These are phyloP conservation scores for Trypethelium eluteriae DNA, from an alignment of 495 filamentous ascomycete species.

Conservation along the genomic window DNA sequence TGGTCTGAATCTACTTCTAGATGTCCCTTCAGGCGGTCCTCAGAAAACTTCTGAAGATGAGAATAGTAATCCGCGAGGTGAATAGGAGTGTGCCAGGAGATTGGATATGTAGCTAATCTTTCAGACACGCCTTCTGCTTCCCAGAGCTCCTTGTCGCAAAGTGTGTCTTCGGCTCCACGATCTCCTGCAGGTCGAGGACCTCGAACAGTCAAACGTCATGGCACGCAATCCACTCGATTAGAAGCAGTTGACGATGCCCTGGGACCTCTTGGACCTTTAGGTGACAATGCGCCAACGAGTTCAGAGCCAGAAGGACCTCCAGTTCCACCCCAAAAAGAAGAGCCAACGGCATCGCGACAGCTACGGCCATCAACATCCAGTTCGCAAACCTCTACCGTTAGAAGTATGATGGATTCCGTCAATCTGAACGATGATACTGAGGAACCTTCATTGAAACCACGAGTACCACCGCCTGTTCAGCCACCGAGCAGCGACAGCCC, in stretches of 20 bases:
- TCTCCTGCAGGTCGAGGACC: background rate
- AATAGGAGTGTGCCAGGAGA: background rate
- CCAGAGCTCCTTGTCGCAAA: background rate
- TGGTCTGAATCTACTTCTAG: background rate
- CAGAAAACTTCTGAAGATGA: slow-evolving; percentile 9
- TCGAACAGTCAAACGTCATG: background rate
- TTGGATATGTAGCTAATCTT: background rate
- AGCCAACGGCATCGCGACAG: slow-evolving; percentile 42
- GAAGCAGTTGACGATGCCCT: slow-evolving; percentile 85
- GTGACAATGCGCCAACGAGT: slow-evolving; percentile 45
- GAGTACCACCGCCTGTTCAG: slow-evolving; percentile 69
- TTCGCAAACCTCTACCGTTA: slow-evolving; percentile 43
- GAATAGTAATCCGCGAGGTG: slow-evolving; percentile 7
- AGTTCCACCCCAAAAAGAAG: slow-evolving; percentile 80
- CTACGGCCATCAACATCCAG: slow-evolving; percentile 45
- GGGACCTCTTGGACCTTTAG: slow-evolving; percentile 84
- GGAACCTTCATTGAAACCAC: slow-evolving; percentile 44
- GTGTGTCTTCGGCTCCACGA: background rate
- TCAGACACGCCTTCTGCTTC: slow-evolving; percentile 1
- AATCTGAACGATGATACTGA: slow-evolving; percentile 57
- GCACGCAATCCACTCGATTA: slow-evolving; percentile 68
- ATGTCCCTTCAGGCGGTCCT: slow-evolving; percentile 5
- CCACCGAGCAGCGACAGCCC: slow-evolving; percentile 37
- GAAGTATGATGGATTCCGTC: slow-evolving; percentile 53
- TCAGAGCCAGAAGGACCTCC: slow-evolving; percentile 61